Conservation (phyloP, 2,329 filamentous ascomycete genomes). For the Rhinocladiella mackenziei region DNA sequence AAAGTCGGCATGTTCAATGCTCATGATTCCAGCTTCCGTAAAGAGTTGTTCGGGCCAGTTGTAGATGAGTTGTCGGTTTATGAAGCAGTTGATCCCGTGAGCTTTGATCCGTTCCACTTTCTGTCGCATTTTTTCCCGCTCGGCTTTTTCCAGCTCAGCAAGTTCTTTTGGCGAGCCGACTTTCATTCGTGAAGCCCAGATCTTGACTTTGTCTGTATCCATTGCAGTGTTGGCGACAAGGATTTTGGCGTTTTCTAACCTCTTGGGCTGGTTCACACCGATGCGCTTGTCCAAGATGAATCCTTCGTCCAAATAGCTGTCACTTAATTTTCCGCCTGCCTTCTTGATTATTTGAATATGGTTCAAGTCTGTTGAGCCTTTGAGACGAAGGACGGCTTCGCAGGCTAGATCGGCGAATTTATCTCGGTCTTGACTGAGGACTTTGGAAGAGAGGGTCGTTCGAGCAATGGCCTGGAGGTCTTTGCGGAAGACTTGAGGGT, state of each 20-base stretch:
- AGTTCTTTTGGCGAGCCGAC: slow-evolving; percentile 94
- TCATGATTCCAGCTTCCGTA: slow-evolving; percentile 94
- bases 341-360: slow-evolving; percentile 99
- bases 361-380: slow-evolving; percentile 86
- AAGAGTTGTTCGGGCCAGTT: slow-evolving; percentile 99
- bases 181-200: slow-evolving; percentile 95
- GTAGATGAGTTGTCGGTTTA: slow-evolving; percentile 98
- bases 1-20: slow-evolving; percentile 98
- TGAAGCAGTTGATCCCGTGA: slow-evolving; percentile 99
- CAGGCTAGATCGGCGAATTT: slow-evolving; percentile 87
- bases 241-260: slow-evolving; percentile 96
- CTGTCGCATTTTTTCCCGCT: slow-evolving; percentile 98
- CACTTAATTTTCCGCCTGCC: slow-evolving; percentile 91
- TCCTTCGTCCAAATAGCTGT: slow-evolving; percentile 95
- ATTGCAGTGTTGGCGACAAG: slow-evolving; percentile 96
- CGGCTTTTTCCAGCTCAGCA: slow-evolving; percentile 96
- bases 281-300: slow-evolving; percentile 99
- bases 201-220: slow-evolving; percentile 99
- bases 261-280: slow-evolving; percentile 96
- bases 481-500: slow-evolving; percentile 77
- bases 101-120: slow-evolving; percentile 99
- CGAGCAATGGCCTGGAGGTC: slow-evolving; percentile 87
- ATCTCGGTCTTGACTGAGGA: slow-evolving; percentile 86
- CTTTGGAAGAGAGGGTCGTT: slow-evolving; percentile 96
- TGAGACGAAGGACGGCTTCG: slow-evolving; percentile 85